Base-by-base conservation (phyloP, 257 asterid species). In the Scutellaria minor region DNA sequence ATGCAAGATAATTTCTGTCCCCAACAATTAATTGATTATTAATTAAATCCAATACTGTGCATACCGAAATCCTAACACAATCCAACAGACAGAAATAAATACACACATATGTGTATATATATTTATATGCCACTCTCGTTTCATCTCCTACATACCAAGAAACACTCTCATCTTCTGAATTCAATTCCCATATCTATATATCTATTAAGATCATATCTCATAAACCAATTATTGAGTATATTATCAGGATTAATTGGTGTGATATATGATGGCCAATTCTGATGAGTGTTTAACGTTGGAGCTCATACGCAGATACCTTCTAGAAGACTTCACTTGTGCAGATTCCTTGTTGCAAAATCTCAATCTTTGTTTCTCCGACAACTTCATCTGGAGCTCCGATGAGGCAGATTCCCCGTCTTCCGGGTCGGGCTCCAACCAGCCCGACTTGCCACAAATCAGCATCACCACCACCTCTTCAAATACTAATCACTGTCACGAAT, bases 281-380 rank as follows among this genome's bases (percentile, higher is more conserved):
- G 81, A 80, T 8, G 89, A 82, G 72, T 67, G 78, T 3, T 51
- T 71, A 64, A 77, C 81, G 37, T 82, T 88, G 67, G 90, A 85
- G n/a, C 80, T 88, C 76, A 86, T 88, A 15, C 77, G 87, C 57
- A 78, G 77, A 61, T 90, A 88, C 65, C 89, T 88, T 27, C 80
- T 88, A 0, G 89, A 79, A 12, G 92, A 88, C 20, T 81, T 81
- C 76, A 45, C 82, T 42, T 72, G 67, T 6, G 66, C 83, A 2
- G 89, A 85, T 27, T 74, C 79, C 63, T 88, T 88, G 45, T 11
- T 85, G 5, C 73, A 71, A 57, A 84, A 79, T 57, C 87, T 84
- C 15, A 68, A 73, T 45, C 80, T 75, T 6, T 78, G 81, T 67
- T 81, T 83, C 48, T 46, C 57, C 56, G 22, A 54, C 45, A 47